Conservation (phyloP, 257 asterid species). For the Solanum chiquidenum region DNA sequence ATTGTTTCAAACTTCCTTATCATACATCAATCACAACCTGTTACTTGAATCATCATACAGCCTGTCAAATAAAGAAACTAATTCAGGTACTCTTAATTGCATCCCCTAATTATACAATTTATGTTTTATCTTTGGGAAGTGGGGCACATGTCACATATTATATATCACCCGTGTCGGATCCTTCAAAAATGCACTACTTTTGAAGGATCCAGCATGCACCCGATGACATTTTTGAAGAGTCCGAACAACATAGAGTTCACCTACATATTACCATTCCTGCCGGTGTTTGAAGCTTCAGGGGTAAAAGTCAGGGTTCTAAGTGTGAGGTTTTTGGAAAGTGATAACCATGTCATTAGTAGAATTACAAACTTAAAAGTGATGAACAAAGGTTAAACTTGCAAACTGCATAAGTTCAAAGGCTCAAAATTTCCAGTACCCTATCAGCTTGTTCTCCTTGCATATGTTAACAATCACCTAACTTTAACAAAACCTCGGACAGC, state of each 20-base stretch:
- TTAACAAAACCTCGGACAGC: neutral
- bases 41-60: neutral
- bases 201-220: neutral
- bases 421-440: conserved; percentile 77
- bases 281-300: neutral
- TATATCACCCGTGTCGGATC: neutral
- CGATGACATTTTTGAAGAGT: neutral
- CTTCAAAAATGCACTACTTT: neutral
- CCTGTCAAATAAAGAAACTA: neutral
- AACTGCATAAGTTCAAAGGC: neutral
- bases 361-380: neutral
- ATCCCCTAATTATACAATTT: neutral
- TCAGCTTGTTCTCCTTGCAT: conserved; percentile 78
- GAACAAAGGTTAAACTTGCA: neutral
- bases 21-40: neutral
- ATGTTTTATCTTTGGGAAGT: neutral
- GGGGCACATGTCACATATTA: neutral
- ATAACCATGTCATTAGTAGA: neutral
- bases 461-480: neutral
- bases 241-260: neutral
- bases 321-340: neutral
- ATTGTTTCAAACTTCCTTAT: neutral
- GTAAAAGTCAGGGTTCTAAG: neutral
- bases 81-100: neutral
- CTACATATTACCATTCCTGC: neutral